Evolutionary conservation across 176 grass and related monocot genomes (phyloP), one percentile per base, ranked within the genome.

Genomic region (Cenchrus americanus): DNA sequence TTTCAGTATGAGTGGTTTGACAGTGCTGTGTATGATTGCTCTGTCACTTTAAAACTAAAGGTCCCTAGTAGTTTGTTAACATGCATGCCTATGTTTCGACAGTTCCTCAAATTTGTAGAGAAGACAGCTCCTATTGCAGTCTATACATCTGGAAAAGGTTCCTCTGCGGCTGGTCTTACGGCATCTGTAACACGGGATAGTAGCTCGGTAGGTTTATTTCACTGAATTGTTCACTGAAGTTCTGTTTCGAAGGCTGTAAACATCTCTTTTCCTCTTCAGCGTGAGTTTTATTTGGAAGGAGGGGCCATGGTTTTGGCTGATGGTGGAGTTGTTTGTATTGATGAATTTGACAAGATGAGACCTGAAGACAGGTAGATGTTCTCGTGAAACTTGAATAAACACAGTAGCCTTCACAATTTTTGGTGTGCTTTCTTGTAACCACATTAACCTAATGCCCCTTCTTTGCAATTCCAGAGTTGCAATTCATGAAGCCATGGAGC

Each of bases 61-160:
- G 55, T 49, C 52, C n/a, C 2, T 53, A 26, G 15, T 53, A 26
- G 15, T 30, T 78, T 32, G 62, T 8, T 82, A 17, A 76, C 47
- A 63, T 32, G 7, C 21, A 49, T 50, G 23, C 66, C 1, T 65
- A n/a, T n/a, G 24, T 86, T 70, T 83, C 11, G 14, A 89, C 92
- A 99, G 96, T 99, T 99, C 86, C 91, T 99, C 52, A 99, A 99
- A 79, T 99, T 99, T 90, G 96, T 94, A 75, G 96, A 99, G 88
- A 99, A 96, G 81, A 94, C 96, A 44, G 91, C 96, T 76, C 96
- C 96, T 57, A 85, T 94, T 70, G 93, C 96, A 34, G 96, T 99
- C 66, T 99, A 99, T 85, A 99, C 96, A 75, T 99, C 96, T 86
- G 96, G 96, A 78, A 99, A 99, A 85, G 96, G 96, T 87, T 99